Conservation (phyloP, 306 rosid genomes). For the Cicer pinnatifidum region DNA sequence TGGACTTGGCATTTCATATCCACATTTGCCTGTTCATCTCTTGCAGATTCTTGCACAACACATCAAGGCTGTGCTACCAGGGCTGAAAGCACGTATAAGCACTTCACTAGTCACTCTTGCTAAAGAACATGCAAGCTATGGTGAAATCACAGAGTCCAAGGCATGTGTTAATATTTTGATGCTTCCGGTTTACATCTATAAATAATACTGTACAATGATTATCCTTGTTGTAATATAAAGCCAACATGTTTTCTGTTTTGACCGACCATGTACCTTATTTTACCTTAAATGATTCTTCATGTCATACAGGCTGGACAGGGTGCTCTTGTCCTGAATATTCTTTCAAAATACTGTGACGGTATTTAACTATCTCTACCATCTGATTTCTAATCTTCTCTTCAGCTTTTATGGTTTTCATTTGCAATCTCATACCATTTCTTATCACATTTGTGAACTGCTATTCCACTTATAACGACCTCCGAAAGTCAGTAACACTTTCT, state of each 20-base stretch:
- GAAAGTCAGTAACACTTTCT: slow-evolving; percentile 27
- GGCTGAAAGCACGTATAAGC: slow-evolving; percentile 82
- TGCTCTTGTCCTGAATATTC: slow-evolving; percentile 87
- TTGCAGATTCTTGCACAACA: slow-evolving; percentile 86
- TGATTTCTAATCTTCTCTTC: slow-evolving; percentile 11
- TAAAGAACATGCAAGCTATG: slow-evolving; percentile 90
- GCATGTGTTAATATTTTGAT: slow-evolving; percentile 50
- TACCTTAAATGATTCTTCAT: slow-evolving; percentile 29
- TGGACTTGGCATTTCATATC: slow-evolving; percentile 35
- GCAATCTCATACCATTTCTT: slow-evolving; percentile 15
- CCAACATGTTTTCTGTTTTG: slow-evolving; percentile 25
- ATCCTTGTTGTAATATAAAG: slow-evolving; percentile 40
- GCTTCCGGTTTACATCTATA: slow-evolving; percentile 14
- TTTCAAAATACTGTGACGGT: slow-evolving; percentile 91
- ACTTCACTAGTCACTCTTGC: slow-evolving; percentile 74
- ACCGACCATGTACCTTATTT: slow-evolving; percentile 20
- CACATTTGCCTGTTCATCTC: slow-evolving; percentile 39
- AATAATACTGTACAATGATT: slow-evolving; percentile 10
- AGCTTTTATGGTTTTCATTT: slow-evolving; percentile 1
- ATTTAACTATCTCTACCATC: slow-evolving; percentile 39
- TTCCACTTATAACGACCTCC: slow-evolving; percentile 33
- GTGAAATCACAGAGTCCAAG: slow-evolving; percentile 91
- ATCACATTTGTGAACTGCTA: slow-evolving; percentile 1
- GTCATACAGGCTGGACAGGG: slow-evolving; percentile 87
- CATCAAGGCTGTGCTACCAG: slow-evolving; percentile 83